These are phyloP conservation scores for Lycium barbarum DNA, from an alignment of 257 asterid genomes.

Conservation along the genomic window DNA sequence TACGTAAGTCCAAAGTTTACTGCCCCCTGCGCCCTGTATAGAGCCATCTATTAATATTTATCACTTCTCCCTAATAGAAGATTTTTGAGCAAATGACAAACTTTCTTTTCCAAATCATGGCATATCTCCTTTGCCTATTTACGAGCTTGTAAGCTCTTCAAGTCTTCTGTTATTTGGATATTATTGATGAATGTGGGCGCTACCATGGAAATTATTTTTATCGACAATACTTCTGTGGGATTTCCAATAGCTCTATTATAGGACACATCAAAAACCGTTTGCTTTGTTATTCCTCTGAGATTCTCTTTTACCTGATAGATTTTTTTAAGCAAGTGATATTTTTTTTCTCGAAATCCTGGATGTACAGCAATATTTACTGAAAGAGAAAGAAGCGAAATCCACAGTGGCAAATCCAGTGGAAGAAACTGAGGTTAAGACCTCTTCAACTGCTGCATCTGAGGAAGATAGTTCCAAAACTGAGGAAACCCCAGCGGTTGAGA, in stretches of 20 bases:
- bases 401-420: conserved; percentile 48
- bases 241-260: background rate
- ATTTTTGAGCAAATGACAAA: no score
- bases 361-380: conserved; percentile 72
- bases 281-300: background rate
- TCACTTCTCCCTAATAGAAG: no score
- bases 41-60: background rate
- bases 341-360: conserved; percentile 25
- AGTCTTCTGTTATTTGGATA: background rate
- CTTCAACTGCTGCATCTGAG: conserved; percentile 42
- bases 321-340: background rate
- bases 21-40: no score
- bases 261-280: background rate
- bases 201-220: background rate
- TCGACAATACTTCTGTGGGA: background rate
- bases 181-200: background rate
- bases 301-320: background rate
- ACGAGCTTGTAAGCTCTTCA: background rate
- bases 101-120: no score
- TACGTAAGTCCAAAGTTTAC: background rate
- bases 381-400: conserved; percentile 53
- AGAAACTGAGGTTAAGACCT: conserved; percentile 54
- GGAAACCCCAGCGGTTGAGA: conserved; percentile 53
- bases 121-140: background rate
- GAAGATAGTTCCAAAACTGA: conserved; percentile 49